Percentiles rank a stretch among this genome's conserved stretches.
These are phyloP conservation scores for Trichoderma lentiforme DNA, from an alignment of 2,329 filamentous ascomycete species.

Conservation along the genomic window DNA sequence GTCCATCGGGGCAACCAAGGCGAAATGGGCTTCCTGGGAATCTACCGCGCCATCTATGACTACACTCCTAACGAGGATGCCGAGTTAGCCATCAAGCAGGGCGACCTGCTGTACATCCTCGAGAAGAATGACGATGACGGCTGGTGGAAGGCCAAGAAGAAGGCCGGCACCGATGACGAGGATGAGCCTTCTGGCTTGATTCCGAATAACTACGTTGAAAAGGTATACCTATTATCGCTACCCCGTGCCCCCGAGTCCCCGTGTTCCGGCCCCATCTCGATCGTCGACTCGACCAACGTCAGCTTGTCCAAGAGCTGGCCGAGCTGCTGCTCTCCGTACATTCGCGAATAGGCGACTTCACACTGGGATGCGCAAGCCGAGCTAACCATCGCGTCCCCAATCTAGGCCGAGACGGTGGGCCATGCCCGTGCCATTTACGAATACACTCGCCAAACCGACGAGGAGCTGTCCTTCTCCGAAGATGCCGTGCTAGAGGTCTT, in stretches of 20 bases:
- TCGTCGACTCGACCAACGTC: background rate
- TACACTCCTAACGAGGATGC: slow-evolving; percentile 83
- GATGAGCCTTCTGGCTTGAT: slow-evolving; percentile 89
- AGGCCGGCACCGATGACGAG: slow-evolving; percentile 75
- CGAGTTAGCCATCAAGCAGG: slow-evolving; percentile 80
- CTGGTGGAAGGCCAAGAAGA: slow-evolving; percentile 98
- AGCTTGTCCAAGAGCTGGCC: background rate
- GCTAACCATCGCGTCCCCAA: slow-evolving; percentile 35
- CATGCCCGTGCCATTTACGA: slow-evolving; percentile 94
- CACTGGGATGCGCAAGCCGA: slow-evolving; percentile 34
- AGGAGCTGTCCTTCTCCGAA: slow-evolving; percentile 94
- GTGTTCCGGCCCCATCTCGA: background rate
- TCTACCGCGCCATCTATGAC: slow-evolving; percentile 89
- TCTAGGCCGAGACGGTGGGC: slow-evolving; percentile 36
- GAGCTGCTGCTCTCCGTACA: background rate
- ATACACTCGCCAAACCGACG: slow-evolving; percentile 94
- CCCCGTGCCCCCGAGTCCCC: slow-evolving; percentile 4
- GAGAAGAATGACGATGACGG: slow-evolving; percentile 75
- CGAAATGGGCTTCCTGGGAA: slow-evolving; percentile 84
- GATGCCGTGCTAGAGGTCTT: slow-evolving; percentile 80
- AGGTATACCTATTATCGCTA: slow-evolving; percentile 51
- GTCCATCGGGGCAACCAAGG: slow-evolving; percentile 24
- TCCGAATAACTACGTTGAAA: slow-evolving; percentile 91
- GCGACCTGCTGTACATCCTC: slow-evolving; percentile 83
- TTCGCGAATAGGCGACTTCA: background rate